These are phyloP conservation scores for Penicillium dipodomyicola DNA, from an alignment of 495 filamentous ascomycete genomes.

Conservation along the genomic window DNA sequence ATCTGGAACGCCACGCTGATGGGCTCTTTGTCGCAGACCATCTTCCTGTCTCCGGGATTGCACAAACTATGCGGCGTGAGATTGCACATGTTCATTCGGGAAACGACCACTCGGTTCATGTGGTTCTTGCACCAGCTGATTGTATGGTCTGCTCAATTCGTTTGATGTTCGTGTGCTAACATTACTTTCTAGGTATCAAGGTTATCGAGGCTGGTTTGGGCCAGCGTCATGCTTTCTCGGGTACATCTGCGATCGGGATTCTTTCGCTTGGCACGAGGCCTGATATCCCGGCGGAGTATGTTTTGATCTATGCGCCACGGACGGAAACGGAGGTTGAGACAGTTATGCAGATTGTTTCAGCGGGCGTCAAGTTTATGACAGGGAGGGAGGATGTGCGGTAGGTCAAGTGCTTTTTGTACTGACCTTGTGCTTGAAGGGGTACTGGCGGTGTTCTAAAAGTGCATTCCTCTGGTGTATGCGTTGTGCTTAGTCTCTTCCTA, in stretches of 20 bases:
- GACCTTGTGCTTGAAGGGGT: background rate
- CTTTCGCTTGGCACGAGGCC: conserved; percentile 43
- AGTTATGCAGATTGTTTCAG: conserved; percentile 69
- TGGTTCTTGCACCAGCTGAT: conserved; percentile 75
- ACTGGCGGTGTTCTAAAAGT: background rate
- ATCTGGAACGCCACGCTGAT: conserved; percentile 30
- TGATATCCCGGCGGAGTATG: conserved; percentile 57
- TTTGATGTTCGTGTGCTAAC: conserved; percentile 3
- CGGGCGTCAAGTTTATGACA: conserved; percentile 47
- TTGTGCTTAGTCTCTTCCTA: background rate
- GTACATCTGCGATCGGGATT: conserved; percentile 40
- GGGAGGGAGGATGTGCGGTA: conserved; percentile 30
- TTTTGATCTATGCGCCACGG: conserved; percentile 83
- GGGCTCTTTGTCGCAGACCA: conserved; percentile 31
- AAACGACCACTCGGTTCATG: conserved; percentile 69
- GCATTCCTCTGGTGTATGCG: background rate
- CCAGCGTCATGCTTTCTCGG: conserved; percentile 80
- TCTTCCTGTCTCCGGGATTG: conserved; percentile 19
- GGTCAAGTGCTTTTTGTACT: background rate
- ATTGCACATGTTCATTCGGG: conserved; percentile 72
- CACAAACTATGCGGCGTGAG: conserved; percentile 52
- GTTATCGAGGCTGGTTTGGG: conserved; percentile 82
- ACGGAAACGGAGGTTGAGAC: conserved; percentile 64
- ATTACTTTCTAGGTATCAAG: conserved; percentile 50
- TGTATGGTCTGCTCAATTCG: conserved; percentile 23